Evolutionary conservation across 2,329 filamentous ascomycete genomes (phyloP), one percentile per base, ranked within the genome.

Genomic region (Cytospora mali): DNA sequence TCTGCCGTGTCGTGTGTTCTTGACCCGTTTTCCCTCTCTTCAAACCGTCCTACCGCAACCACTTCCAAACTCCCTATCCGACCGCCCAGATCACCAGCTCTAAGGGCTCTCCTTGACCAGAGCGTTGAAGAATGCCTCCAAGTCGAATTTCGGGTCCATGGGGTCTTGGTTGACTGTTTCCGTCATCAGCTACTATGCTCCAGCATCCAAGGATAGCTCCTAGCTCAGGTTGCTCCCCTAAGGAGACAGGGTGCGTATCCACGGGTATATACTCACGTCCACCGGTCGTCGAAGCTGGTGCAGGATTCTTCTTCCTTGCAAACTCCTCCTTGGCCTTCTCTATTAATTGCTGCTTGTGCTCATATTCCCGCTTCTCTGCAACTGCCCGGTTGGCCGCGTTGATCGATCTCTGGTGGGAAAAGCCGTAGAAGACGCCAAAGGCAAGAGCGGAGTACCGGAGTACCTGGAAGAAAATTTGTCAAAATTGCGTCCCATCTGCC

Each of bases 371-470:
- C 79, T 96, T 81, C 72, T 86, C 84, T 71, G 88, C 86, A 70
- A 88, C 83, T 66, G 84, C 79, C 80, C 88, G 90, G 74, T 93
- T 87, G 72, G 85, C 79, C 62, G 90, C 79, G 70, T 81, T 88
- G 78, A 99, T 89, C 67, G 87, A 85, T 74, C 89, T 84, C 83
- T 99, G 95, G 83, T 97, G 94, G 79, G 89, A 91, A 83, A 97
- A 88, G 77, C 95, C 95, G 83, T 99, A 99, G 81, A 97, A 89
- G 76, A 98, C 82, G 76, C 95, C 95, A 74, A 92, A 84, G 74
- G 88, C 91, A 70, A 99, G 91, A 76, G 93, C 93, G 75, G 93
- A 94, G 86, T 94, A 99, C 81, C 95, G 93, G 79, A 98, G 87
- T 79, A 99, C 94, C 95, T 99, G 78, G 21, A 57, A 53, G n/a